Base-by-base conservation (phyloP, 495 filamentous ascomycete genomes). In the Tuber umbilicatum region DNA sequence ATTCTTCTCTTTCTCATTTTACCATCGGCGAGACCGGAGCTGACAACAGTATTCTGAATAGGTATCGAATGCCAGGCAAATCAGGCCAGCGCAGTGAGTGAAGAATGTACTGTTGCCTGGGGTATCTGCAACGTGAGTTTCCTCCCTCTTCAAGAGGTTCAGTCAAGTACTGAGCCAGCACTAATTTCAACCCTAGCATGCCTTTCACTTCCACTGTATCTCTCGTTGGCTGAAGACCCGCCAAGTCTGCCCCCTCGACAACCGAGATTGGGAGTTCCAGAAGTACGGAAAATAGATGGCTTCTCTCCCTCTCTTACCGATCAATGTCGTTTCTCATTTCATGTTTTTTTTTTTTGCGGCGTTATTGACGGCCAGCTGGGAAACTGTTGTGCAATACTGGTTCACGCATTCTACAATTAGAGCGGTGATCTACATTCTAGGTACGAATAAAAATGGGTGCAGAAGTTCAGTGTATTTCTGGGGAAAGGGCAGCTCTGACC, bases 21-120 rank as follows among this genome's bases (percentile, higher is more conserved):
- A 35, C 38, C 14, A 23, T 37, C 27, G 14, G 19, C 45, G 23
- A 70, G 68, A n/a, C 42, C 39, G 47, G 27, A n/a, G 27, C 45
- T 55, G 70, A 79, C 83, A 78, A 83, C 70, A 27, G 16, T 12
- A 12, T 31, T 39, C 72, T 70, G n/a, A 3, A 37, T 77, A 96
- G 93, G 94, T 83, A 99, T 99, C 77, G 95, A 99, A 84, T 99
- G 95, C 82, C 95, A 99, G 85, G 95, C 95, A n/a, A 99, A 99
- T 84, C 95, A 99, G 84, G 94, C 94, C 45, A 97, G 94, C 40
- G 94, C 95, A 69, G 97, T 95, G 19, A 97, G 91, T 69, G 95
- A 99, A 82, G 95, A 99, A 83, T 99, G 95, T 83, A 99, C 95
- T 27, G 95, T 99, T 35, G 95, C 95, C 1, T 99, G 95, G 95